These are phyloP conservation scores for Agarophyton chilense DNA, from an alignment of 23 red algal species.

Conservation along the genomic window DNA sequence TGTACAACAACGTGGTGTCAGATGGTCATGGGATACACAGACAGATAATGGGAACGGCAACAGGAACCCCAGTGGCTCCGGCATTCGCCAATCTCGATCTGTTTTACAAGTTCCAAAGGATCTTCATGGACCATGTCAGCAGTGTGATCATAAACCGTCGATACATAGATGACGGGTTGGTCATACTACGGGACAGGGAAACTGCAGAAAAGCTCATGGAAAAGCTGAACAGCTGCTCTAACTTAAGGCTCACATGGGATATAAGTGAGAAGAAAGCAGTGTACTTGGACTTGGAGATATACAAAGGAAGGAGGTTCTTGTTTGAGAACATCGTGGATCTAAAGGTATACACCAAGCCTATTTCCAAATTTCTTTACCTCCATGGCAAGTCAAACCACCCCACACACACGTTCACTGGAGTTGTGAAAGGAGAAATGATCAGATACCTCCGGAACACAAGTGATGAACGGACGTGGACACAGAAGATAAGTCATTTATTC, in stretches of 20 bases:
- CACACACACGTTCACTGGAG: slow-evolving; percentile 2
- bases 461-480: slow-evolving; percentile 4
- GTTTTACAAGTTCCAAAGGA: background rate
- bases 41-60: background rate
- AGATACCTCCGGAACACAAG: background rate
- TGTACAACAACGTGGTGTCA: background rate
- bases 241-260: background rate
- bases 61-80: background rate
- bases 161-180: background rate
- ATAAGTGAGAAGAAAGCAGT: slow-evolving; percentile 17
- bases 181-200: background rate
- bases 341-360: background rate
- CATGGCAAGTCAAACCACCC: slow-evolving; percentile 2
- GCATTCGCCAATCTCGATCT: background rate
- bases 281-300: slow-evolving; percentile 5
- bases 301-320: background rate
- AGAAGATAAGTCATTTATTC: background rate
- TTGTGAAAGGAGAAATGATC: slow-evolving; percentile 9
- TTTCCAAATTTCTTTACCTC: background rate
- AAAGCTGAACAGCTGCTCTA: background rate
- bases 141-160: background rate
- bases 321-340: background rate
- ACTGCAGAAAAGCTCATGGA: background rate
- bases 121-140: background rate
- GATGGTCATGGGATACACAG: slow-evolving; percentile 1